phyloP scores from a whole-genome alignment of 352 stramenopile genomes.

The Globisporangium takayamanum region DNA sequence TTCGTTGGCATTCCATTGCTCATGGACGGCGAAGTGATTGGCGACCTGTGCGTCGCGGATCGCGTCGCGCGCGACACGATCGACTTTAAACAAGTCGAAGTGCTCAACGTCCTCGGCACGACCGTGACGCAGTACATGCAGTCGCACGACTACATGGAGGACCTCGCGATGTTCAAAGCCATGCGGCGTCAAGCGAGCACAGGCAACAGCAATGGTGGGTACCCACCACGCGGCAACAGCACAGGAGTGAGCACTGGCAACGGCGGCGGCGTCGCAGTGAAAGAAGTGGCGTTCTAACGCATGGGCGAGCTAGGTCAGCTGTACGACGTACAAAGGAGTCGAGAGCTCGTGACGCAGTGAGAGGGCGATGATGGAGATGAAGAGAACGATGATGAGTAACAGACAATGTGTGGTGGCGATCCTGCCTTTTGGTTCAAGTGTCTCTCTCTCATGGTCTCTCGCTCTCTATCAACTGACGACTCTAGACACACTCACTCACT shows the following conservation, averaged over 20 bases:
- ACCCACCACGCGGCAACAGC: constrained; percentile 1
- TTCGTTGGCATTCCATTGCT: constrained; percentile 85
- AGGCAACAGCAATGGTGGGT: not conserved
- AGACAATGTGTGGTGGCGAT: too few relatives aligned
- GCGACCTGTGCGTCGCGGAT: constrained; percentile 81
- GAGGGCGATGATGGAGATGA: not conserved
- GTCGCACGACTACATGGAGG: constrained; percentile 71
- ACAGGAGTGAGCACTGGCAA: constrained; percentile 3
- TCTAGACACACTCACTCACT: not conserved
- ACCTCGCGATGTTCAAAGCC: constrained; percentile 64
- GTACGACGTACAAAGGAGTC: too few relatives aligned
- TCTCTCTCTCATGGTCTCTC: not conserved
- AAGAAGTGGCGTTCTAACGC: constrained; percentile 79
- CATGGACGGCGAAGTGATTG: constrained; percentile 79
- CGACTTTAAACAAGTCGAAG: constrained; percentile 80
- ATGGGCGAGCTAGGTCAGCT: too few relatives aligned
- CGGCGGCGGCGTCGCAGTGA: constrained; percentile 26
- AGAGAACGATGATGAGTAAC: not conserved
- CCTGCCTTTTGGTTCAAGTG: too few relatives aligned
- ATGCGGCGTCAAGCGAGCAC: constrained; percentile 17
- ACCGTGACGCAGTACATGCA: constrained; percentile 88
- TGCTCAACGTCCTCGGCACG: constrained; percentile 82
- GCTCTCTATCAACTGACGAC: not conserved
- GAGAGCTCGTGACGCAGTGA: too few relatives aligned
- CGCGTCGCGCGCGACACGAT: constrained; percentile 71